A percentile compares a stretch with the other conserved stretches of the same genome.
These are phyloP conservation scores for Flaveria sonorensis DNA, from an alignment of 129 eudicot species.

Conservation along the genomic window DNA sequence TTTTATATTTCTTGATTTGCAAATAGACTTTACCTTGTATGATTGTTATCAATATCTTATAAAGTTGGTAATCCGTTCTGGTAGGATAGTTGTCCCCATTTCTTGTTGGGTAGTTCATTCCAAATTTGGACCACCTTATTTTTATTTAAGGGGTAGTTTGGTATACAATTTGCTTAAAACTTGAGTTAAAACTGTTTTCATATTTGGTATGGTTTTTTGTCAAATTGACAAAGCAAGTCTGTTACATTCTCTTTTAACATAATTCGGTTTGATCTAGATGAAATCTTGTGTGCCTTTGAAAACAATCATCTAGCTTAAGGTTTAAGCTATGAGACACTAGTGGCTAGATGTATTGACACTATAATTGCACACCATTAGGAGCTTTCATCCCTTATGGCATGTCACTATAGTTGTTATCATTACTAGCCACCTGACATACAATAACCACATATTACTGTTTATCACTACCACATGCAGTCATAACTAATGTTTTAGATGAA, in stretches of 20 bases:
- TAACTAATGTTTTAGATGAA: background rate
- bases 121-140: background rate
- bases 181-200: background rate
- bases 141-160: background rate
- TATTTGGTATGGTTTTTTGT: background rate
- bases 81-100: background rate
- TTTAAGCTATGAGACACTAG: background rate
- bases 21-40: no score
- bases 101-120: conserved; percentile 3
- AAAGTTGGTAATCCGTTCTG: background rate
- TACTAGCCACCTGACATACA: background rate
- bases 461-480: no score
- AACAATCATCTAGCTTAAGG: background rate
- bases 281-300: background rate
- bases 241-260: background rate
- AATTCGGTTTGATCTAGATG: background rate
- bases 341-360: background rate
- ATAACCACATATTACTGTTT: background rate
- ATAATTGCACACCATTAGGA: background rate
- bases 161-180: background rate
- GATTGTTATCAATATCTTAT: background rate
- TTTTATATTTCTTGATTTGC: no score
- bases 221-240: background rate
- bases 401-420: background rate
- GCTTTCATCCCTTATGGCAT: background rate